phyloP scores from a whole-genome alignment of 371 early-diverging fungal species.

The Lichtheimia hyalospora region DNA sequence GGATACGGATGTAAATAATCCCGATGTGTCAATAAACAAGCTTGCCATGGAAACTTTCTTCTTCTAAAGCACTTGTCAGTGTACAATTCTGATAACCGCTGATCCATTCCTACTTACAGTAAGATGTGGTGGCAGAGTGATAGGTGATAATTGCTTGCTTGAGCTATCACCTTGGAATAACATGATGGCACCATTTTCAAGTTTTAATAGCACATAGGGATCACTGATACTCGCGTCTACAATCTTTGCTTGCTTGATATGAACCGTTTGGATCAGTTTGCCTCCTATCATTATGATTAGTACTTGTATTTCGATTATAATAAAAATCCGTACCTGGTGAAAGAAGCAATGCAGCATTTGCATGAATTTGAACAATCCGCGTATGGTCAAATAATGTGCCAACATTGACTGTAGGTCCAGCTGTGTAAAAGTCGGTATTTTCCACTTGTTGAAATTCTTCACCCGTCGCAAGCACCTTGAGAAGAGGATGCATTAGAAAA shows the following conservation, averaged over 20 bases:
- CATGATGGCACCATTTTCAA: slow-evolving; percentile 63
- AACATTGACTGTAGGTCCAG: slow-evolving; percentile 76
- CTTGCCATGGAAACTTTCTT: slow-evolving; percentile 48
- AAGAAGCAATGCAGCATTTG: slow-evolving; percentile 69
- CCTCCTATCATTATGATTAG: slow-evolving; percentile 44
- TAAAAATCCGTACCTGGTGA: slow-evolving; percentile 45
- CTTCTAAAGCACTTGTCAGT: slow-evolving; percentile 21
- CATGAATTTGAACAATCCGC: slow-evolving; percentile 80
- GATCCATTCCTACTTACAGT: slow-evolving; percentile 28
- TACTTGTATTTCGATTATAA: neutral
- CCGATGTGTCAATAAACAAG: slow-evolving; percentile 60
- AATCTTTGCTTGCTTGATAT: slow-evolving; percentile 64
- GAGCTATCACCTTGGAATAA: slow-evolving; percentile 59
- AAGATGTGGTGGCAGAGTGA: slow-evolving; percentile 36
- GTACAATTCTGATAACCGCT: neutral
- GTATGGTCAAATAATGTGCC: slow-evolving; percentile 65
- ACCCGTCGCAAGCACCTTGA: slow-evolving; percentile 73
- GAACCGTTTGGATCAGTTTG: slow-evolving; percentile 56
- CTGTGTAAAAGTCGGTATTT: slow-evolving; percentile 70
- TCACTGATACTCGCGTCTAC: slow-evolving; percentile 78
- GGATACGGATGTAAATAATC: slow-evolving; percentile 46
- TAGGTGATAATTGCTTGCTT: slow-evolving; percentile 42
- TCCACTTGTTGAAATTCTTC: slow-evolving; percentile 85
- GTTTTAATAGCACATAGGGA: slow-evolving; percentile 77
- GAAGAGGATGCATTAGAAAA: neutral